A percentile compares a stretch with the other conserved stretches of the same genome.
Evolutionary conservation across 176 grass and related monocot species (phyloP).

Genomic region (Eleusine coracana): DNA sequence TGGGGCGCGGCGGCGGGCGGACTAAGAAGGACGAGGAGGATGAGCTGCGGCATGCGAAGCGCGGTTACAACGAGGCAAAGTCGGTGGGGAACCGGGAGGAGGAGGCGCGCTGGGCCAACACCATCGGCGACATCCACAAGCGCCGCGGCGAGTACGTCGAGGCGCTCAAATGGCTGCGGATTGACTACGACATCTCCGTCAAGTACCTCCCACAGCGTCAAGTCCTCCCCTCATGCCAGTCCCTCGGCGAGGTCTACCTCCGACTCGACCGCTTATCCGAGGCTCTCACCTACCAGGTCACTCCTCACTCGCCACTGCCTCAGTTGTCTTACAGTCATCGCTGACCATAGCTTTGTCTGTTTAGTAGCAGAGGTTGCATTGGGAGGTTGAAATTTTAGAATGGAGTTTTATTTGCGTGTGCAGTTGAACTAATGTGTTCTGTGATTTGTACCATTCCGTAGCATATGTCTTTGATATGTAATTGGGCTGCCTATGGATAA

Average conservation of each 20-base stretch:
- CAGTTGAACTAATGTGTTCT: background rate
- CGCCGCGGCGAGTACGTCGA: constrained; percentile 78
- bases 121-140: constrained; percentile 91
- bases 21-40: constrained; percentile 59
- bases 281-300: constrained; percentile 79
- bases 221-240: constrained; percentile 79
- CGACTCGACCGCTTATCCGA: constrained; percentile 62
- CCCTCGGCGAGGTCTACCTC: constrained; percentile 86
- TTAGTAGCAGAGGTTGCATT: background rate
- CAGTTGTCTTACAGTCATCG: background rate
- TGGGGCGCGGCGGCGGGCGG: constrained; percentile 34
- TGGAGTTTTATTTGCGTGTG: background rate
- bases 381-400: background rate
- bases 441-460: background rate
- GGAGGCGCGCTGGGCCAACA: constrained; percentile 84
- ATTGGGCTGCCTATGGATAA: background rate
- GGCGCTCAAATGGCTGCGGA: constrained; percentile 75
- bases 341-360: background rate
- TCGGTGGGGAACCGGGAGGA: constrained; percentile 79
- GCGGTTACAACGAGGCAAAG: constrained; percentile 57
- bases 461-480: background rate
- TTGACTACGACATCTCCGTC: constrained; percentile 70
- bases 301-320: background rate
- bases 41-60: constrained; percentile 70
- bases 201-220: constrained; percentile 87